A percentile compares a stretch with the other conserved stretches of the same genome.
Conservation (phyloP, 192 early-diverging fungal species). For the Coemansia sp. region DNA sequence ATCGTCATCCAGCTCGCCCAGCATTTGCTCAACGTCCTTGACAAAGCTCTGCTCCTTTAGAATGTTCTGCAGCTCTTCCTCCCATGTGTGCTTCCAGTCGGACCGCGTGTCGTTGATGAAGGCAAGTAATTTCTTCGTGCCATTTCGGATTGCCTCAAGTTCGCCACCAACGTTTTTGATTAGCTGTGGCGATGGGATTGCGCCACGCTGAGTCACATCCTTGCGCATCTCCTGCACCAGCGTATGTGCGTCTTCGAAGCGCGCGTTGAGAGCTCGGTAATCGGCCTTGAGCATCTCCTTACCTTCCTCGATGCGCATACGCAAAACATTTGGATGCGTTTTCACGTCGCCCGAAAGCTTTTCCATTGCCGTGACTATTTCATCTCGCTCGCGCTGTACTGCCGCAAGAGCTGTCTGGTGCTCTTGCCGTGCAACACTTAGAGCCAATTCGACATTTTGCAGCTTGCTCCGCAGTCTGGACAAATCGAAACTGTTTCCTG, state of each 20-base stretch:
- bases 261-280: slow-evolving; percentile 54
- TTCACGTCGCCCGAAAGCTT: slow-evolving; percentile 48
- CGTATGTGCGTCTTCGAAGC: slow-evolving; percentile 67
- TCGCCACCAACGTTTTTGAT: slow-evolving; percentile 60
- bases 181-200: slow-evolving; percentile 58
- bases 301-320: slow-evolving; percentile 60
- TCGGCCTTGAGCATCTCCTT: slow-evolving; percentile 50
- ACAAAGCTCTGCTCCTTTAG: slow-evolving; percentile 77
- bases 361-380: slow-evolving; percentile 29
- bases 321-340: slow-evolving; percentile 37
- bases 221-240: slow-evolving; percentile 71
- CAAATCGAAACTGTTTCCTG: neutral
- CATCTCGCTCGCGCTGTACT: neutral
- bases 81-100: slow-evolving; percentile 84
- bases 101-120: slow-evolving; percentile 65
- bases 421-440: slow-evolving; percentile 33
- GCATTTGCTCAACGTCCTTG: slow-evolving; percentile 73
- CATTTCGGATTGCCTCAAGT: slow-evolving; percentile 53
- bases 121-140: slow-evolving; percentile 57
- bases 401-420: slow-evolving; percentile 16
- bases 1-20: slow-evolving; percentile 71
- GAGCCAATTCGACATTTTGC: slow-evolving; percentile 20
- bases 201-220: slow-evolving; percentile 69
- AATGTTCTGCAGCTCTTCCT: slow-evolving; percentile 78
- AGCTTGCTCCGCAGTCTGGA: slow-evolving; percentile 15